Conservation (phyloP, 1,284 basidiomycete genomes). For the Sanghuangporus weigelae region DNA sequence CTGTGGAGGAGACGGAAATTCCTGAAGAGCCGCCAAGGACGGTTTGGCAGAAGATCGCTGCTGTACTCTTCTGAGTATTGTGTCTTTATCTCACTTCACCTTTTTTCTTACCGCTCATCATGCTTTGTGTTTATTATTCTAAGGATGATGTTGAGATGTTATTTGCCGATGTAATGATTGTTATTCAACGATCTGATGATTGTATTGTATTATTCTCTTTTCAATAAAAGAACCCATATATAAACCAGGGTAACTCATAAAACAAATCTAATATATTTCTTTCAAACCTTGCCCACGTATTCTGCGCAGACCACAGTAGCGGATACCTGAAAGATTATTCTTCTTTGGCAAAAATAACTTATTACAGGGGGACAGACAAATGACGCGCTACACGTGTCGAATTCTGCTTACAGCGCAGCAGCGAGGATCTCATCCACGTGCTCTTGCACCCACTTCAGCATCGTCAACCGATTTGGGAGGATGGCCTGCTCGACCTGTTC, state of each 20-base stretch:
- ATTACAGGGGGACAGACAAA: neutral
- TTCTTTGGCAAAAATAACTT: no score
- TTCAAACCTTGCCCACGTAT: no score
- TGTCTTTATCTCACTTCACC: neutral
- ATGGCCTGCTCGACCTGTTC: slow-evolving; percentile 4
- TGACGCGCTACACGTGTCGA: neutral
- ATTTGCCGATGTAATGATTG: neutral
- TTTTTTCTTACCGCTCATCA: neutral
- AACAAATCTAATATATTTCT: no score
- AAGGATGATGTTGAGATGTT: neutral
- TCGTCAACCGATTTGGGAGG: neutral
- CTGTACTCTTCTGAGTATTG: slow-evolving; percentile 32
- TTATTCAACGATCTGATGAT: no score
- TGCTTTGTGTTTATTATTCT: neutral
- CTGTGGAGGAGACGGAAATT: slow-evolving; percentile 53
- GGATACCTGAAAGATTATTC: no score
- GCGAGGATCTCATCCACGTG: slow-evolving; percentile 1
- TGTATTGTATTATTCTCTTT: no score
- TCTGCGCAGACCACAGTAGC: no score
- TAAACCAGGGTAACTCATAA: no score
- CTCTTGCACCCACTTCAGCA: neutral
- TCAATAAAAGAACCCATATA: no score
- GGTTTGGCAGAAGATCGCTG: slow-evolving; percentile 33
- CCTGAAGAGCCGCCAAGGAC: slow-evolving; percentile 37
- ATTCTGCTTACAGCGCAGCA: neutral